Evolutionary conservation across 1,284 basidiomycete species (phyloP), one percentile per base, ranked within the genome.

Genomic region (Sporisorium scitamineum): DNA sequence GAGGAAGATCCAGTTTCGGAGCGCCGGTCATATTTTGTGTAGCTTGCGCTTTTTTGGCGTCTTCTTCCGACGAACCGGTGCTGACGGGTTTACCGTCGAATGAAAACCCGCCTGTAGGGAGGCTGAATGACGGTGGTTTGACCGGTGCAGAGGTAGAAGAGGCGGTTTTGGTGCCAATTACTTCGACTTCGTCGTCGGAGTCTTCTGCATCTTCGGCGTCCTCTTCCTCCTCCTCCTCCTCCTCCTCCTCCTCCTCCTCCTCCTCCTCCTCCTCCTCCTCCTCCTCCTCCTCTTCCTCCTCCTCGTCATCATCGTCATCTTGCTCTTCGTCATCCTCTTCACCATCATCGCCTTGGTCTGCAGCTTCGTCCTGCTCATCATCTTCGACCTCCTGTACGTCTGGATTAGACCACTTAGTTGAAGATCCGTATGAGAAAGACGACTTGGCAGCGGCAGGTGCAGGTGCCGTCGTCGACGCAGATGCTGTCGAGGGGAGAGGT

Each of bases 31-130:
- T 75, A 53, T 54, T 63, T 14, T 53, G 54, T 9, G 67, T 70
- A 3, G 72, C 72, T 22, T 75, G 63, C 13, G 72, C 54, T 32
- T 75, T 75, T 20, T 34, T 29, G 16, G 66, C 51, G 63, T 75
- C 72, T 37, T 70, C 63, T 0, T 54, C 47, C 2, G 59, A 42
- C 1, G 55, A 44, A 31, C 34, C 24, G 10, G 31, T 44, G 31
- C 13, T 44, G 22, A 76, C 29, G 11, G 65, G 58, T 45, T 71
- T 76, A 32, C 73, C 73, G n/a, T 65, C 62, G 32, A 76, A 76
- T 1, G 73, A 69, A 37, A 76, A 76, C 42, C 73, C 73, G 27
- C 65, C 65, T 14, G 58, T 44, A 3, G 73, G 73, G 2, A 76
- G 61, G 11, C 61, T 56, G 55, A 76, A 76, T 5, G 60, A 61